Base-by-base conservation (phyloP, 2,329 filamentous ascomycete species). In the Colletotrichum somersetense region DNA sequence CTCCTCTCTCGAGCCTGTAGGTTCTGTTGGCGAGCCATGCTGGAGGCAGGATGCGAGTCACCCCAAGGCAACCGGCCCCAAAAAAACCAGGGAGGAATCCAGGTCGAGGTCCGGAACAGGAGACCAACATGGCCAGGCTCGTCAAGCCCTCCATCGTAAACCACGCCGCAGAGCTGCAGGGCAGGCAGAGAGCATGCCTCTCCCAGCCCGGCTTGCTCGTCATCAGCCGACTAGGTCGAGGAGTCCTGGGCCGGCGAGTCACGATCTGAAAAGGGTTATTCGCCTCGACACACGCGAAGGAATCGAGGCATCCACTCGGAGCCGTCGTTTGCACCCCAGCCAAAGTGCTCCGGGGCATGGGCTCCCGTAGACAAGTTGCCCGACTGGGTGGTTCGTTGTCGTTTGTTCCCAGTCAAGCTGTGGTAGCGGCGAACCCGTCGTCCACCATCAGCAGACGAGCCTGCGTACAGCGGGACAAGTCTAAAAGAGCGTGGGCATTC, bases 121-220 rank as follows among this genome's bases (percentile, higher is more conserved):
- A 55, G 23, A n/a, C 48, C 38, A 23, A 33, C 38, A 44, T 16
- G n/a, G 35, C 23, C 35, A n/a, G 46, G 20, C 35, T 55, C 18
- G 16, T 62, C 48, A 62, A 62, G 48, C 55, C 48, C 42, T 40
- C 33, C 56, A n/a, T n/a, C 8, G 30, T 42, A 71, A 57, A 56
- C 61, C 67, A 73, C 67, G 62, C 62, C 62, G 62, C 44, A 57
- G 46, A 40, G 35, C 48, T 58, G 53, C 67, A 62, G 48, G 35
- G 52, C 59, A 12, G 20, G 6, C 5, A 5, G 18, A 33, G 56
- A 33, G 56, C 23, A 18, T 23, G 42, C n/a, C 53, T 62, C 64
- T 59, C 18, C 14, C 48, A 52, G 40, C n/a, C 20, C 50, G 16
- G 12, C 3, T 5, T 10, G 10, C 7, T 40, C 35, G 14, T 20